Percentiles rank a stretch among this genome's conserved stretches.
These are phyloP conservation scores for Neurospora sp. DNA, from an alignment of 495 filamentous ascomycete genomes.

Conservation along the genomic window DNA sequence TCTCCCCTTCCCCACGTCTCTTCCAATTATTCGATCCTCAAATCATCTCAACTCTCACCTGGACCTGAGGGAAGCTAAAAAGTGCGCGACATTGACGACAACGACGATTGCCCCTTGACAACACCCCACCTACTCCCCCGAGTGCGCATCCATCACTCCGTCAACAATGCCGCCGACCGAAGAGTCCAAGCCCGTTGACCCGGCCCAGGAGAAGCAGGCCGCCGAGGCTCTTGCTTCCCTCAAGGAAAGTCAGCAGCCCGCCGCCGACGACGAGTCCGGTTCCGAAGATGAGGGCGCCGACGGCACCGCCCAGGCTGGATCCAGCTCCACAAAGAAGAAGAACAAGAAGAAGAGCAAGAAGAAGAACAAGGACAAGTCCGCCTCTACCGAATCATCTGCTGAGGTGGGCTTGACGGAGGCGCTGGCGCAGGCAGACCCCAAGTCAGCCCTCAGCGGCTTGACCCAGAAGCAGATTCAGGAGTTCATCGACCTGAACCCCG, in stretches of 20 bases:
- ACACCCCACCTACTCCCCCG: neutral
- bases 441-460: conserved; percentile 36
- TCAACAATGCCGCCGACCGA: conserved; percentile 14
- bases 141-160: neutral
- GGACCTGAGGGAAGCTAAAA: neutral
- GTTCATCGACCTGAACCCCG: conserved; percentile 52
- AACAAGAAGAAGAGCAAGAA: conserved; percentile 43
- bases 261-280: conserved; percentile 31
- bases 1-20: neutral
- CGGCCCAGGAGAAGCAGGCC: conserved; percentile 14
- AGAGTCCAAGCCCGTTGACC: conserved; percentile 38
- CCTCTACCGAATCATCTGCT: conserved; percentile 5
- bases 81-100: neutral
- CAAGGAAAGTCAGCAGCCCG: conserved; percentile 8
- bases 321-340: conserved; percentile 23
- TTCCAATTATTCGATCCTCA: neutral
- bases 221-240: conserved; percentile 7
- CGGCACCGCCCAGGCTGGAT: conserved; percentile 4
- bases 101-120: neutral
- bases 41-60: neutral
- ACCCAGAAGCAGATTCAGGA: conserved; percentile 38
- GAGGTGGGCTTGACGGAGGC: conserved; percentile 5
- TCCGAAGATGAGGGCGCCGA: conserved; percentile 21
- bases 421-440: conserved; percentile 13
- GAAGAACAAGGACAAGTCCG: conserved; percentile 42